phyloP scores from a whole-genome alignment of 1,139 yeast genomes.

The Hanseniaspora gamundiae region DNA sequence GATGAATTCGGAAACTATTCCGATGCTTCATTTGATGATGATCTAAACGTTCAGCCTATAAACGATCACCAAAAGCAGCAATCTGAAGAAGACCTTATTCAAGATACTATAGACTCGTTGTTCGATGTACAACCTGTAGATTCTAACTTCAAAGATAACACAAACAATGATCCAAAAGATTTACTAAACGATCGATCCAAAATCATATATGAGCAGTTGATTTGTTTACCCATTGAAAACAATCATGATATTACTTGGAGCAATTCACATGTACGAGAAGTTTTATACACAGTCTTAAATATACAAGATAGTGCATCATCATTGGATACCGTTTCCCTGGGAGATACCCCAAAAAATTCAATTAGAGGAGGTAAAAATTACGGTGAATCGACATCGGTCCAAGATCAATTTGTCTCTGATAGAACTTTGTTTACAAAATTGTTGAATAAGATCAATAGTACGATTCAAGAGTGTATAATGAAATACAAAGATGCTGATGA shows the following conservation, averaged over 20 bases:
- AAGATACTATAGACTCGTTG: background rate
- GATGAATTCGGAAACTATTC: conserved; percentile 24
- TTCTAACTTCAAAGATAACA: background rate
- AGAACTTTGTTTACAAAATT: background rate
- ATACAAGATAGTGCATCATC: no score
- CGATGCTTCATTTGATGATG: conserved; percentile 20
- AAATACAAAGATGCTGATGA: conserved; percentile 9
- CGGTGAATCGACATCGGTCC: no score
- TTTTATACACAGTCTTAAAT: conserved; percentile 17
- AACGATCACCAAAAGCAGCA: background rate
- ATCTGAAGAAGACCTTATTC: conserved; percentile 7
- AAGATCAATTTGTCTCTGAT: conserved; percentile 7
- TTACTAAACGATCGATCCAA: conserved; percentile 18
- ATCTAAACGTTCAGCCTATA: conserved; percentile 2
- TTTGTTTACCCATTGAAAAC: conserved; percentile 13
- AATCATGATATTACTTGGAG: conserved; percentile 18
- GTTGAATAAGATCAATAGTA: conserved; percentile 7
- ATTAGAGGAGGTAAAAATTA: no score
- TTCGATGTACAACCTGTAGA: background rate
- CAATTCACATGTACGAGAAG: conserved; percentile 16
- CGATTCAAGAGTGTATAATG: conserved; percentile 13
- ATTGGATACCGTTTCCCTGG: no score
- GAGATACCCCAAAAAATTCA: no score
- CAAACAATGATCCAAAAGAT: background rate
- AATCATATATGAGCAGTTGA: conserved; percentile 21